A percentile compares a stretch with the other conserved stretches of the same genome.
phyloP scores from a whole-genome alignment of 192 early-diverging fungal species.

The Coemansia javaensis region DNA sequence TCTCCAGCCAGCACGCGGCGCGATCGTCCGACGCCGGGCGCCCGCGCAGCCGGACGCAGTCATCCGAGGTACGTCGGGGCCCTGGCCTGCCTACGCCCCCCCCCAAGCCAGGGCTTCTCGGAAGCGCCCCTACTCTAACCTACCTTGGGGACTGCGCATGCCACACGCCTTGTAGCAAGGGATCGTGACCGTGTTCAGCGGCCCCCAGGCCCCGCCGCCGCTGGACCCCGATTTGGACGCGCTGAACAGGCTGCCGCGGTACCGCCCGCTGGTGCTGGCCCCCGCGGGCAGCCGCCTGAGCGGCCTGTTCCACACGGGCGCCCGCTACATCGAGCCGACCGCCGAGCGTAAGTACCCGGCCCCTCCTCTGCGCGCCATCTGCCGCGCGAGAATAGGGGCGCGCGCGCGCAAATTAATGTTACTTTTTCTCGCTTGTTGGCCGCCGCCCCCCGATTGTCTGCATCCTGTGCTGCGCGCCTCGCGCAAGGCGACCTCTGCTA shows the following conservation, averaged over 20 bases:
- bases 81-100: neutral
- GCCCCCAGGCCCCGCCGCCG: conserved; percentile 30
- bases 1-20: conserved; percentile 23
- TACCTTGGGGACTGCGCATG: neutral
- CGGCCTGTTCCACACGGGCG: conserved; percentile 38
- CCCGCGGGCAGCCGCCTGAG: conserved; percentile 41
- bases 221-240: conserved; percentile 48
- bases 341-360: conserved; percentile 41
- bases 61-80: conserved; percentile 47
- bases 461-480: too few species aligned
- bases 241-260: conserved; percentile 37
- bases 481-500: too few species aligned
- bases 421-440: neutral
- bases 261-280: conserved; percentile 42
- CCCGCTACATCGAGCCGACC: conserved; percentile 49
- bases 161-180: conserved; percentile 41
- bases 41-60: conserved; percentile 47
- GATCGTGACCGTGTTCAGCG: conserved; percentile 45
- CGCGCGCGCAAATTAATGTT: neutral
- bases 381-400: neutral
- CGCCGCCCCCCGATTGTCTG: too few species aligned
- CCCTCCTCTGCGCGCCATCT: neutral
- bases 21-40: conserved; percentile 16
- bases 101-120: neutral
- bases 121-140: neutral